Percentiles rank a stretch among this genome's conserved stretches.
These are phyloP conservation scores for Cyphellophora attinorum DNA, from an alignment of 2,329 filamentous ascomycete genomes.

Conservation along the genomic window DNA sequence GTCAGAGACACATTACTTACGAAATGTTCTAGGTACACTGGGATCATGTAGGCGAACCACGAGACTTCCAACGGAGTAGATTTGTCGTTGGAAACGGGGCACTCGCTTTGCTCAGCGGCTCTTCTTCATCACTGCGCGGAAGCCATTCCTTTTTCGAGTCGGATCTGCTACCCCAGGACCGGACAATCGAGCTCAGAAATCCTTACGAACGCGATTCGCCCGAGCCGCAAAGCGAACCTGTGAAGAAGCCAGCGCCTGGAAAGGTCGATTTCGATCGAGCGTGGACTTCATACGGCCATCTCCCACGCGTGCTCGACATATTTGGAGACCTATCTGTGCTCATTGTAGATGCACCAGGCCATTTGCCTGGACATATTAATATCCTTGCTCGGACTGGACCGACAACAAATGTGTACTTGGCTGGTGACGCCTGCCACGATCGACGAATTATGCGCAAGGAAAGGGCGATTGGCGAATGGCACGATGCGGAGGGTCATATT, in stretches of 20 bases:
- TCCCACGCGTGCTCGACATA: slow-evolving; percentile 19
- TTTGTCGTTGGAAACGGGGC: slow-evolving; percentile 44
- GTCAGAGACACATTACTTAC: no score
- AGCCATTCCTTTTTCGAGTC: slow-evolving; percentile 20
- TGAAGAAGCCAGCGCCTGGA: background rate
- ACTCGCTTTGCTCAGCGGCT: background rate
- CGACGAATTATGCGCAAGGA: slow-evolving; percentile 21
- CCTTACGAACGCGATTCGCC: slow-evolving; percentile 8
- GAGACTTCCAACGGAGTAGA: slow-evolving; percentile 31
- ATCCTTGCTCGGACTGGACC: slow-evolving; percentile 16
- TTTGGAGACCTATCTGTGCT: slow-evolving; percentile 22
- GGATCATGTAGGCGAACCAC: slow-evolving; percentile 26
- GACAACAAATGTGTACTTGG: slow-evolving; percentile 20
- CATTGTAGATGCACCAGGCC: slow-evolving; percentile 23
- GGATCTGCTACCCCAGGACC: slow-evolving; percentile 13
- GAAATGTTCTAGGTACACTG: slow-evolving; percentile 18
- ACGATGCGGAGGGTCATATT: slow-evolving; percentile 16
- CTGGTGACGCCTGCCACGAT: slow-evolving; percentile 25
- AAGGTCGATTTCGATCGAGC: slow-evolving; percentile 13
- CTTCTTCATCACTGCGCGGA: slow-evolving; percentile 9
- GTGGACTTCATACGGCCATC: slow-evolving; percentile 14
- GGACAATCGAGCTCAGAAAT: slow-evolving; percentile 19
- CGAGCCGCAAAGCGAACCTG: slow-evolving; percentile 4
- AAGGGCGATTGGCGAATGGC: slow-evolving; percentile 22
- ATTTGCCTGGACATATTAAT: slow-evolving; percentile 25